Base-by-base conservation (phyloP, 2,329 filamentous ascomycete genomes). In the Cladophialophora psammophila region DNA sequence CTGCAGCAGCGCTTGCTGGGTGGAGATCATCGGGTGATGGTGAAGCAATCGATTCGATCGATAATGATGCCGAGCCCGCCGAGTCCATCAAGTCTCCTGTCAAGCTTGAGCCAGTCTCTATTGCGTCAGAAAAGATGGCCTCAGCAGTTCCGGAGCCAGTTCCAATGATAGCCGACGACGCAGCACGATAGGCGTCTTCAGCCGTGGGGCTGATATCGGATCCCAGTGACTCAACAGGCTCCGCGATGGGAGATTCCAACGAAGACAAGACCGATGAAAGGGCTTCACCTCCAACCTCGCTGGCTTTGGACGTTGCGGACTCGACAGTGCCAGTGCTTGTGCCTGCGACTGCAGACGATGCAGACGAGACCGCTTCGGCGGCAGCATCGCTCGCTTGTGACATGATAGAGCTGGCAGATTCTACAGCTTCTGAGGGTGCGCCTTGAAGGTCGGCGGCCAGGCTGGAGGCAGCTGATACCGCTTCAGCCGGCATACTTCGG, bases 401-500 rank as follows among this genome's bases (percentile, higher is more conserved):
- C 18, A 63, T 57, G 12, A 64, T 56, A 54, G 73, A 74, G 48
- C 71, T 63, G 36, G 75, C 74, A 18, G 76, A 76, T 60, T 79
- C 76, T 12, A 63, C 50, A 4, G 42, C 69, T n/a, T 59, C 54
- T 4, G 60, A 60, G 60, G 66, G 32, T 18, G 52, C 52, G 42
- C 71, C 72, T 57, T 74, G 68, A 38, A 69, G 65, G 54, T 73
- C 71, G 12, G 69, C 69, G 15, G 65, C 73, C 53, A 72, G 59
- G 52, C 69, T 72, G 53, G 81, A 81, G 64, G 68, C 71, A 31
- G 67, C 72, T 62, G 66, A 66, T 5, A 79, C 78, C 2, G 79
- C 87, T 20, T 86, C 85, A 9, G 84, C 80, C 59, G 88, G 86
- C 74, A 91, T 86, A 15, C 81, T 81, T 59, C 89, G 89, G 54